A percentile compares a stretch with the other conserved stretches of the same genome.
phyloP scores from a whole-genome alignment of 441 rosid genomes.

The Hypseocharis bilobata region DNA sequence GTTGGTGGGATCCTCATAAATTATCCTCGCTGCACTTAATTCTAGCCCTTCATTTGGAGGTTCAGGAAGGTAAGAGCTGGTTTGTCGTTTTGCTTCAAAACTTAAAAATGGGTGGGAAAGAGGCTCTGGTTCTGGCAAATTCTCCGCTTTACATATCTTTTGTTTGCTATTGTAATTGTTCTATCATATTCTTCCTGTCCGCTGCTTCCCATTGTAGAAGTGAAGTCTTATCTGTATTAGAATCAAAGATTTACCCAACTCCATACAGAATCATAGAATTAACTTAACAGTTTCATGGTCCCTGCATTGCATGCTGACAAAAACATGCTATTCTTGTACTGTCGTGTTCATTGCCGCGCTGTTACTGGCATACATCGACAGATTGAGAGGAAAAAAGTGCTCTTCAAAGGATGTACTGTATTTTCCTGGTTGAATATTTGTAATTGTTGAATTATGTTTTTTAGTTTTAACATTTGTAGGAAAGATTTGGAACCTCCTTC shows the following conservation, averaged over 20 bases:
- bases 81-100: too few relatives aligned
- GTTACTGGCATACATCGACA: neutral
- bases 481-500: too few relatives aligned
- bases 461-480: too few relatives aligned
- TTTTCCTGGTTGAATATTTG: too few relatives aligned
- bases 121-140: constrained; percentile 15
- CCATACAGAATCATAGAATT: constrained; percentile 27
- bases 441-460: too few relatives aligned
- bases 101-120: too few relatives aligned
- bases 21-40: constrained; percentile 15
- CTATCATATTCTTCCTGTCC: constrained; percentile 15
- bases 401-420: too few relatives aligned
- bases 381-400: neutral
- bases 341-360: neutral
- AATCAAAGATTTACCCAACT: too few relatives aligned
- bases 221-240: constrained; percentile 25
- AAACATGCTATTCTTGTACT: constrained; percentile 2
- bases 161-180: constrained; percentile 27
- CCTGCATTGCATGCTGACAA: too few relatives aligned
- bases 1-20: constrained; percentile 13
- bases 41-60: too few relatives aligned
- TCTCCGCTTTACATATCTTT: constrained; percentile 21
- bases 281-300: constrained; percentile 14
- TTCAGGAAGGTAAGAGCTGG: too few relatives aligned
- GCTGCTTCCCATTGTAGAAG: too few relatives aligned